Conservation (phyloP, 495 filamentous ascomycete genomes). For the Wilcoxina mikolae region DNA sequence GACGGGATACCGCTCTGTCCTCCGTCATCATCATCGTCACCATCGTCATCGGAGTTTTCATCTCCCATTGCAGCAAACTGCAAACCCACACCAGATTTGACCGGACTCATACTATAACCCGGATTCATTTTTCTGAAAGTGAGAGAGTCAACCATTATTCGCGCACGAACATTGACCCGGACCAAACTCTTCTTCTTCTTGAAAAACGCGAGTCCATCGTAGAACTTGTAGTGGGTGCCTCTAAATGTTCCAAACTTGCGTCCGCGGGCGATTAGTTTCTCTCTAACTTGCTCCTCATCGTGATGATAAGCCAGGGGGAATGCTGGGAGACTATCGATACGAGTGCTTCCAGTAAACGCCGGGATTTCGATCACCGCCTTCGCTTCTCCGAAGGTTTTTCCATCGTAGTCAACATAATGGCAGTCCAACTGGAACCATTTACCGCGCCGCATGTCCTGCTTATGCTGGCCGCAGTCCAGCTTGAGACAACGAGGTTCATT, state of each 20-base stretch:
- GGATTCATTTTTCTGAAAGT: slow-evolving; percentile 79
- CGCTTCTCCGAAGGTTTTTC: slow-evolving; percentile 37
- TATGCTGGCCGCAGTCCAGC: slow-evolving; percentile 50
- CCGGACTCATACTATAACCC: slow-evolving; percentile 62
- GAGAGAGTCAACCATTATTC: slow-evolving; percentile 82
- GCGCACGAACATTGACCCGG: slow-evolving; percentile 78
- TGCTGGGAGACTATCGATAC: slow-evolving; percentile 61
- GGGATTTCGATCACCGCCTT: slow-evolving; percentile 59
- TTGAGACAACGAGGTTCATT: slow-evolving; percentile 87
- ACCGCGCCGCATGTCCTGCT: slow-evolving; percentile 29
- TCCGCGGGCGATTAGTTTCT: slow-evolving; percentile 65
- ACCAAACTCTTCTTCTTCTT: slow-evolving; percentile 66
- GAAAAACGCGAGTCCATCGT: slow-evolving; percentile 70
- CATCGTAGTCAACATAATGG: neutral
- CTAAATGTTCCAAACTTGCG: slow-evolving; percentile 67
- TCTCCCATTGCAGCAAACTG: neutral
- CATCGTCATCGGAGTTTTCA: slow-evolving; percentile 17
- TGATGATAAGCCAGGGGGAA: slow-evolving; percentile 80
- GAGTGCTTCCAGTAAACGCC: slow-evolving; percentile 67
- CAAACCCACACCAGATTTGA: slow-evolving; percentile 6
- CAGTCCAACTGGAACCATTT: slow-evolving; percentile 19
- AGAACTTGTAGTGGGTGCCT: slow-evolving; percentile 77
- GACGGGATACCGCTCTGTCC: neutral
- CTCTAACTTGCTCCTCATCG: slow-evolving; percentile 47
- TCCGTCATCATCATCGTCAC: slow-evolving; percentile 18